Percentiles rank a stretch among this genome's conserved stretches.
These are phyloP conservation scores for Aspergillus ellipticus DNA, from an alignment of 495 filamentous ascomycete genomes.

Conservation along the genomic window DNA sequence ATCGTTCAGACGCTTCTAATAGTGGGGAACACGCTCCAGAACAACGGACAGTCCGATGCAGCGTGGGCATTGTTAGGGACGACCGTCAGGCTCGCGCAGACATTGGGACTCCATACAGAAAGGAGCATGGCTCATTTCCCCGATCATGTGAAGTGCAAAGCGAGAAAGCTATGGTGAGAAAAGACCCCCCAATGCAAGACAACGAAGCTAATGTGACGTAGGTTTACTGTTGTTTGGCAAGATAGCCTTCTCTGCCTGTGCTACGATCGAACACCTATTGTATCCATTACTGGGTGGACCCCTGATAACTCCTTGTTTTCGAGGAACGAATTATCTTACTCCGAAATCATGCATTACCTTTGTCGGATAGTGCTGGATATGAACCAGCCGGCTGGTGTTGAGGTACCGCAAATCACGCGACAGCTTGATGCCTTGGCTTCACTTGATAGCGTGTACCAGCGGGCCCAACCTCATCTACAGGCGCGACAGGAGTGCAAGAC, in stretches of 20 bases:
- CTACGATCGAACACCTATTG: conserved; percentile 34
- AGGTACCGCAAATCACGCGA: conserved; percentile 7
- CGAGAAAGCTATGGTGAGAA: conserved; percentile 26
- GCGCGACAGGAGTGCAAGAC: conserved; percentile 22
- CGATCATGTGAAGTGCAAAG: conserved; percentile 23
- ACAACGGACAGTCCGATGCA: conserved; percentile 47
- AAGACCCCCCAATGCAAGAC: neutral
- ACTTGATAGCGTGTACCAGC: conserved; percentile 22
- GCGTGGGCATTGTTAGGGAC: conserved; percentile 45
- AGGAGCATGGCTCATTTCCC: conserved; percentile 24
- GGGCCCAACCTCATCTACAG: conserved; percentile 21
- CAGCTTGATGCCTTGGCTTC: conserved; percentile 20
- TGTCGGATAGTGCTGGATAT: conserved; percentile 28
- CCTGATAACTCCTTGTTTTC: conserved; percentile 7
- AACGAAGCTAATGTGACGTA: neutral
- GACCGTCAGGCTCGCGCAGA: conserved; percentile 44
- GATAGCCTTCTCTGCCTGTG: conserved; percentile 35
- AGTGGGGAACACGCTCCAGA: conserved; percentile 45
- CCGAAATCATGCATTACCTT: conserved; percentile 28
- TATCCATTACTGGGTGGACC: conserved; percentile 24
- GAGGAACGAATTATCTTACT: conserved; percentile 21
- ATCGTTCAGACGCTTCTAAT: conserved; percentile 43
- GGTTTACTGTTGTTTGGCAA: conserved; percentile 35
- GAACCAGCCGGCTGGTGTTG: conserved; percentile 11
- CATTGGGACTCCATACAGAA: conserved; percentile 38